phyloP scores from a whole-genome alignment of 495 filamentous ascomycete species.

The Hypoxylon lenormandii region DNA sequence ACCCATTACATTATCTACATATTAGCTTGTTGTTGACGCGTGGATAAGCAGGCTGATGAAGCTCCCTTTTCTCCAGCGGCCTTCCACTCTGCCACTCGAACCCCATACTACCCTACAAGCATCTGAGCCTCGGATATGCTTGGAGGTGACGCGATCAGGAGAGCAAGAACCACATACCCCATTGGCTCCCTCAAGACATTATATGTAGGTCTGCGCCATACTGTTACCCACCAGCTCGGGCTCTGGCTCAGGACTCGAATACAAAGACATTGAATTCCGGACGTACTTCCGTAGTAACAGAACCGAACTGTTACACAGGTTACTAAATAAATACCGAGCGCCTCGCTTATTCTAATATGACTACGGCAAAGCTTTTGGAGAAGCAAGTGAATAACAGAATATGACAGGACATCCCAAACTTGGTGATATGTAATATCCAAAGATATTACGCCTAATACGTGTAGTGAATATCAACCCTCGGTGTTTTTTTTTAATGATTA shows the following conservation, averaged over 20 bases:
- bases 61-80: conserved; percentile 24
- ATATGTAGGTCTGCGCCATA: conserved; percentile 24
- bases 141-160: conserved; percentile 23
- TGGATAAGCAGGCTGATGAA: conserved; percentile 18
- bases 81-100: conserved; percentile 28
- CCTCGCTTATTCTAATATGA: too few species aligned
- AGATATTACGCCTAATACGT: too few species aligned
- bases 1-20: background rate
- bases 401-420: background rate
- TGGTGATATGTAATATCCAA: background rate
- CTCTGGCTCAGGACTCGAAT: background rate
- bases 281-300: too few species aligned
- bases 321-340: too few species aligned
- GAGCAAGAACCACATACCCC: background rate
- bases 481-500: too few species aligned
- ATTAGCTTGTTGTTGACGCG: conserved; percentile 5
- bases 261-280: too few species aligned
- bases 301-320: too few species aligned
- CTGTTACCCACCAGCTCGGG: conserved; percentile 28
- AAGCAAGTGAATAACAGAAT: too few species aligned
- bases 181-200: conserved; percentile 15
- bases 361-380: too few species aligned
- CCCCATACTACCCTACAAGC: conserved; percentile 29
- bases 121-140: conserved; percentile 35
- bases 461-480: too few species aligned